Base-by-base conservation (phyloP, 805 yeast genomes). In the Groenewaldozyma tartarivorans region DNA sequence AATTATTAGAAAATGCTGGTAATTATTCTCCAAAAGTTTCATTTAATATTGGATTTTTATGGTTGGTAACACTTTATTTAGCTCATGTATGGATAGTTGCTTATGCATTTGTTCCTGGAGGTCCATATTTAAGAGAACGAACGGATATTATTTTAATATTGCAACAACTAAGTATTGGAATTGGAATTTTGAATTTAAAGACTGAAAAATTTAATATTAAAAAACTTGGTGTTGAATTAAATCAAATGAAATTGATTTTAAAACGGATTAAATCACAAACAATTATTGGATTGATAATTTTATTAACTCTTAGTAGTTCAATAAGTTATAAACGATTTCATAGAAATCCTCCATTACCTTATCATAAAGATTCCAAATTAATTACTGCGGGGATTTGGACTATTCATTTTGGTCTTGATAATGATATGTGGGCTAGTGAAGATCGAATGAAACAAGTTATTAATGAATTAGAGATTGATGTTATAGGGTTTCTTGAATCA, bases 331-430 rank as follows among this genome's bases (percentile, higher is more conserved):
- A 68, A 32, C 68, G 87, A 42, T 68, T 77, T 57, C 75, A 77
- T 50, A 68, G 76, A 43, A 64, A 62, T 13, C 77, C 76, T 24
- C 87, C 88, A 11, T 60, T 60, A 41, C 87, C 92, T 7, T 72
- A 74, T 51, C 81, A 79, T 52, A 79, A 86, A 11, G 69, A 69
- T n/a, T 71, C 84, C 2, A 74, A 78, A 50, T 59, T 84, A 3
- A 74, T 92, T 52, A 87, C 96, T 1, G 88, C 96, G 2, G 98
- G 97, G 58, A 88, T 92, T 46, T 92, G 98, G 98, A 90, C 97
- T 18, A 80, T 92, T 48, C 98, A 92, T 64, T 92, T 92, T 58
- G 98, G 96, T 19, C 71, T 92, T 38, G 98, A 92, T 60, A 92
- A 92, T 60, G 95, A 87, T 57, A 81, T 92, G 92, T 92, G 98